A percentile compares a stretch with the other conserved stretches of the same genome.
These are phyloP conservation scores for Przewalskia tangutica DNA, from an alignment of 257 asterid species.

Conservation along the genomic window DNA sequence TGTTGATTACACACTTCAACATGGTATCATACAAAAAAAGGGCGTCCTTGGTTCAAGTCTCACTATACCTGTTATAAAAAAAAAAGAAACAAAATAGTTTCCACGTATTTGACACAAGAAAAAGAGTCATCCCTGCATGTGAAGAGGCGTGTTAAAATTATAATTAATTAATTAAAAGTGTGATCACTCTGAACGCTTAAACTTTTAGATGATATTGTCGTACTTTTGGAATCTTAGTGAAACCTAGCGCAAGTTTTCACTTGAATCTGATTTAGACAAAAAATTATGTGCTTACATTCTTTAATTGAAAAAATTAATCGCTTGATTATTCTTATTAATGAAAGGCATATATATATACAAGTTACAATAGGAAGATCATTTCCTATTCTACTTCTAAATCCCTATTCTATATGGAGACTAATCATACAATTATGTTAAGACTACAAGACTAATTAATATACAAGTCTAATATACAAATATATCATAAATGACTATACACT, in stretches of 20 bases:
- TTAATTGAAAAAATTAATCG: too few species aligned
- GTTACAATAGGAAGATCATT: too few species aligned
- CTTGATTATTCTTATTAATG: too few species aligned
- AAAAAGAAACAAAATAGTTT: not conserved
- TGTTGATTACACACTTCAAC: not conserved
- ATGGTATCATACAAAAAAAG: not conserved
- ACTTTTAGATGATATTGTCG: not conserved
- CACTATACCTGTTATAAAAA: not conserved
- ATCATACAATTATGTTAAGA: too few species aligned
- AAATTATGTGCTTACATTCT: not conserved
- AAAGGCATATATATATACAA: too few species aligned
- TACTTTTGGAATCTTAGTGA: not conserved
- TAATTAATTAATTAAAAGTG: not conserved
- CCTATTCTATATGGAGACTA: too few species aligned
- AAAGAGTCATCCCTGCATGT: not conserved
- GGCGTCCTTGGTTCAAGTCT: not conserved
- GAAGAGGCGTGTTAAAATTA: not conserved
- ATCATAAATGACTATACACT: too few species aligned
- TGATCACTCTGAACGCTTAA: not conserved
- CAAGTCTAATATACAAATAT: too few species aligned
- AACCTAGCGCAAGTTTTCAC: not conserved
- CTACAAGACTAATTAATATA: too few species aligned
- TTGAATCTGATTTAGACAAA: not conserved
- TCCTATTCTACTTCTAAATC: too few species aligned
- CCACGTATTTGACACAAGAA: not conserved